Base-by-base conservation (phyloP, 2,329 filamentous ascomycete species). In the Neonectria hederae region DNA sequence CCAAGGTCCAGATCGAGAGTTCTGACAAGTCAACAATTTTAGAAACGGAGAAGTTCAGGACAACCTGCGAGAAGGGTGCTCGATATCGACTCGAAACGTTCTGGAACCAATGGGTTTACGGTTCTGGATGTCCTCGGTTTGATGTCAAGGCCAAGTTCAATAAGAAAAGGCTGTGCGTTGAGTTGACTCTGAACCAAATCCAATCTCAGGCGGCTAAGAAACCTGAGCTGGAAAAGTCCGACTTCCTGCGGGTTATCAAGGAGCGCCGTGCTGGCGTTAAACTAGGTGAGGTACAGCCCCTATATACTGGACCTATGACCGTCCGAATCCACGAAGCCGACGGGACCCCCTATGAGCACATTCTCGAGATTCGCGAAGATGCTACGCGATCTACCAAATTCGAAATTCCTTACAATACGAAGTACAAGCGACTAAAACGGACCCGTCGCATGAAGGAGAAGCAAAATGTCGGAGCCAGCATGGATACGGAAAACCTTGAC, bases 241-340 rank as follows among this genome's bases (percentile, higher is more conserved):
- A 91, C 2, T 98, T 99, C 73, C 86, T 97, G 80, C 87, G 93
- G 58, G 91, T 96, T 69, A 88, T 95, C 60, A 92, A 97, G 71
- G 94, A 98, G 78, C 87, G 91, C 52, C 85, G 89, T 9, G 84
- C 90, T 65, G 87, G 87, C 32, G 86, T 97, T 38, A 89, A 89
- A 62, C 86, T 89, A 17, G 90, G 89, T 14, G 86, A 89, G 57
- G 82, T 93, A 17, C 92, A 93, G 68, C 87, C 89, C n/a, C 86
- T 93, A 2, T 98, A 98, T 74, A 96, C 94, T 1, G 96, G 96
- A 0, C 95, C 96, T 0, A 97, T 99, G 92, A 99, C 96, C 0
- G 95, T 99, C 67, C 87, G 96, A 32, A 97, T 99, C 67, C 96
- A 99, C 80, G 96, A 99, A 81, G 96, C 96, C 24, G 97, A 99